These are phyloP conservation scores for Rhodocollybia butyracea DNA, from an alignment of 768 basidiomycete species.

Conservation along the genomic window DNA sequence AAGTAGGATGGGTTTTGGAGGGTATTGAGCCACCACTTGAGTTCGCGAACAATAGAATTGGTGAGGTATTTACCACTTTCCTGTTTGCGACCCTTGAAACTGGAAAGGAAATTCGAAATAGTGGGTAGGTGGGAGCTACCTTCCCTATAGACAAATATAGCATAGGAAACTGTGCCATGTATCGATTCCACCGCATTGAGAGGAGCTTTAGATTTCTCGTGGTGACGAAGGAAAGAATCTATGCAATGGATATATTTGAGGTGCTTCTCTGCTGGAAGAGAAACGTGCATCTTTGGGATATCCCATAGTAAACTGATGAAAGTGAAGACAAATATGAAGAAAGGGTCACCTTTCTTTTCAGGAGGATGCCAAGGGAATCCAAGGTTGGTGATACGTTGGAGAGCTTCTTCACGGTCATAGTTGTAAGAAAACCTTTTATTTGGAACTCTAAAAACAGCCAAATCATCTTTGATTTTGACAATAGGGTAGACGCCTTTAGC, in stretches of 20 bases:
- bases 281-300: constrained; percentile 17
- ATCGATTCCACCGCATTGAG: constrained; percentile 17
- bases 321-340: constrained; percentile 16
- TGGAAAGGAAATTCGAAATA: constrained; percentile 24
- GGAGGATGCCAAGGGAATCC: constrained; percentile 21
- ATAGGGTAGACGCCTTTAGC: background rate
- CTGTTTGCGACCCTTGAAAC: constrained; percentile 13
- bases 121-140: no score
- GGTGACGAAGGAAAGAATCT: constrained; percentile 9
- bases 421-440: background rate
- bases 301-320: constrained; percentile 31
- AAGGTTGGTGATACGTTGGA: constrained; percentile 12
- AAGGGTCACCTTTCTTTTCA: constrained; percentile 21
- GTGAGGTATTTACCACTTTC: constrained; percentile 14
- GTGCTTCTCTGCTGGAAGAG: constrained; percentile 23
- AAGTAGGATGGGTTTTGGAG: background rate
- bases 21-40: constrained; percentile 29
- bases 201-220: background rate
- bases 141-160: no score
- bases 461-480: constrained; percentile 31
- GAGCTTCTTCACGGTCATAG: constrained; percentile 6
- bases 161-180: constrained; percentile 25
- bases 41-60: constrained; percentile 18
- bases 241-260: constrained; percentile 18
- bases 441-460: constrained; percentile 19